phyloP scores from a whole-genome alignment of 345 rosid species.

The Psidium guajava region DNA sequence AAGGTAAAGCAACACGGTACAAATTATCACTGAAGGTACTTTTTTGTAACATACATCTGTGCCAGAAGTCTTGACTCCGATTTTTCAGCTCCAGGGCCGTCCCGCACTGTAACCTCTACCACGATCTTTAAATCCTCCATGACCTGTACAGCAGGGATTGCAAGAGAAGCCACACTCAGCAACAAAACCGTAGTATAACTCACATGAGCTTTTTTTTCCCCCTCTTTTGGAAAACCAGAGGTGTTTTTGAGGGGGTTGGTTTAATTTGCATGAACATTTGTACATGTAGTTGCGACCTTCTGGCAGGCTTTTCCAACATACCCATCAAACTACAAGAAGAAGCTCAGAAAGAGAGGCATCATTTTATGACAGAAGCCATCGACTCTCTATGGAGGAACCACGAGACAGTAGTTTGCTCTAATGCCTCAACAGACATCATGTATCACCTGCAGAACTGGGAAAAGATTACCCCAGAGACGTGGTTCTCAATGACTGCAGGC shows the following conservation, averaged over 20 bases:
- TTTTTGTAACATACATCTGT: background rate
- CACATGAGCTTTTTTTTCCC: background rate
- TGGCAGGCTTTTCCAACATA: background rate
- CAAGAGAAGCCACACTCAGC: background rate
- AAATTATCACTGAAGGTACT: background rate
- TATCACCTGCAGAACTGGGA: background rate
- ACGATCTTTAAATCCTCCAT: constrained; percentile 35
- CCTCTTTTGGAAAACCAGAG: background rate
- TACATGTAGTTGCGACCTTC: background rate
- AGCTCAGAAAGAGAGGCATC: background rate
- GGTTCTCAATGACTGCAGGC: background rate
- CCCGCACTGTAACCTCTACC: constrained; percentile 39
- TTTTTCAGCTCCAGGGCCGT: constrained; percentile 23
- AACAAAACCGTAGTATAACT: background rate
- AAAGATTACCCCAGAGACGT: background rate
- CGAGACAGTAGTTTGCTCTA: background rate
- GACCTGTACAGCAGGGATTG: constrained; percentile 2
- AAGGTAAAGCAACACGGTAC: background rate
- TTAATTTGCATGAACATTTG: background rate
- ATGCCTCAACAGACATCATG: background rate
- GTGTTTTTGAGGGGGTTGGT: background rate
- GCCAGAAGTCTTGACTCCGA: background rate
- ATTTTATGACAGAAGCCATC: background rate
- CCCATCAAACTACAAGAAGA: background rate
- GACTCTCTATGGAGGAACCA: background rate